phyloP scores from a whole-genome alignment of 139 green algal genomes.

The Coelastrella sp. region DNA sequence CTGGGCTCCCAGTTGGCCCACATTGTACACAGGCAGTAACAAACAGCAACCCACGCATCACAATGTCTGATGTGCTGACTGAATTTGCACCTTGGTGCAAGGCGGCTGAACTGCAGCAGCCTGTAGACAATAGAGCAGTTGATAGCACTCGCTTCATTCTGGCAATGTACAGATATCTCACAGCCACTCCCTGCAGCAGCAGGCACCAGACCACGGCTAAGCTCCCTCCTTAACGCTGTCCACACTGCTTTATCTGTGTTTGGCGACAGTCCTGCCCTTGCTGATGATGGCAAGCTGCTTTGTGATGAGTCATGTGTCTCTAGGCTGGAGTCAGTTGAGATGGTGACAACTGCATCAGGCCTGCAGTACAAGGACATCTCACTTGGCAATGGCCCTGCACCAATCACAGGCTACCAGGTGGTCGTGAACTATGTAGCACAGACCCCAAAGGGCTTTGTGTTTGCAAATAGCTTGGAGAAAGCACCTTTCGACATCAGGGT shows the following conservation, averaged over 20 bases:
- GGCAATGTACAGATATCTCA: no score
- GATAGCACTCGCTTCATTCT: no score
- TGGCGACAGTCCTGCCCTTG: slow-evolving; percentile 8
- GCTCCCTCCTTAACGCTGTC: background rate
- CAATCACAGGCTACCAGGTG: slow-evolving; percentile 70
- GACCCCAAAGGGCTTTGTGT: slow-evolving; percentile 79
- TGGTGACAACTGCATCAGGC: slow-evolving; percentile 78
- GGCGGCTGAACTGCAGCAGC: no score
- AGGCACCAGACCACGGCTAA: background rate
- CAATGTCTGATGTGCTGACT: no score
- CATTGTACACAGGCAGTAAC: no score
- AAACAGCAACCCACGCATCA: no score
- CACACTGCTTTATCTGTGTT: background rate
- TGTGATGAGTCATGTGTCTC: slow-evolving; percentile 77
- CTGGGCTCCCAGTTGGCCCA: no score
- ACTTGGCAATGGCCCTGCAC: slow-evolving; percentile 68
- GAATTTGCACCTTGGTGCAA: no score
- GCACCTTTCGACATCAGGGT: slow-evolving; percentile 90
- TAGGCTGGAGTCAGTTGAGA: slow-evolving; percentile 57
- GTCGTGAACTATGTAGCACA: slow-evolving; percentile 93
- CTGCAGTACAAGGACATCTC: slow-evolving; percentile 94
- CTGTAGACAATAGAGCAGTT: background rate
- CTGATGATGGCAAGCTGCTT: slow-evolving; percentile 58
- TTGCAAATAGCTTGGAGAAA: slow-evolving; percentile 90
- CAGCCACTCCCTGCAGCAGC: no score